Evolutionary conservation across 441 rosid genomes (phyloP).

Genomic region (Adansonia madagascariensis): DNA sequence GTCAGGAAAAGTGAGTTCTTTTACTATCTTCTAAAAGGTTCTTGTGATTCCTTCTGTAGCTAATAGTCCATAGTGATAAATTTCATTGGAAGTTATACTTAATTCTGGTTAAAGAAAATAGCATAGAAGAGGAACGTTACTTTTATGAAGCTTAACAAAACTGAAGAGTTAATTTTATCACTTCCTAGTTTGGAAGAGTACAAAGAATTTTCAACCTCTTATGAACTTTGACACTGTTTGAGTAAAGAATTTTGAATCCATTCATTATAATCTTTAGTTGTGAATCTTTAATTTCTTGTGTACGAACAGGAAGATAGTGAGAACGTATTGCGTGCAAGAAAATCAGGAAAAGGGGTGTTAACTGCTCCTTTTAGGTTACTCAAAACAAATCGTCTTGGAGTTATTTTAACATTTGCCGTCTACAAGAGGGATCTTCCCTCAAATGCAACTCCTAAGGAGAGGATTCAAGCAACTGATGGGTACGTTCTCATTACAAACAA

Average conservation of each 20-base stretch:
- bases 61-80: neutral
- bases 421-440: slow-evolving; percentile 83
- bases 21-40: slow-evolving; percentile 13
- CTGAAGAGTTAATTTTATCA: neutral
- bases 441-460: slow-evolving; percentile 79
- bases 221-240: neutral
- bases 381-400: slow-evolving; percentile 89
- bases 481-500: slow-evolving; percentile 37
- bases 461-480: slow-evolving; percentile 87
- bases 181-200: slow-evolving; percentile 7
- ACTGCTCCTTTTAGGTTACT: slow-evolving; percentile 89
- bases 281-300: slow-evolving; percentile 25
- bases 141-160: slow-evolving; percentile 2
- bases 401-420: slow-evolving; percentile 87
- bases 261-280: slow-evolving; percentile 18
- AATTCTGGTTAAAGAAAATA: neutral
- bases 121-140: neutral
- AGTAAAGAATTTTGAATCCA: neutral
- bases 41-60: slow-evolving; percentile 1
- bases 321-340: slow-evolving; percentile 86
- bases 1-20: slow-evolving; percentile 76
- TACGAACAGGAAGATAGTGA: slow-evolving; percentile 85
- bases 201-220: neutral
- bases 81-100: neutral
- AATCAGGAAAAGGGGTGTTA: slow-evolving; percentile 81